These are phyloP conservation scores for Phytophthora pisi DNA, from an alignment of 352 stramenopile genomes.

Conservation along the genomic window DNA sequence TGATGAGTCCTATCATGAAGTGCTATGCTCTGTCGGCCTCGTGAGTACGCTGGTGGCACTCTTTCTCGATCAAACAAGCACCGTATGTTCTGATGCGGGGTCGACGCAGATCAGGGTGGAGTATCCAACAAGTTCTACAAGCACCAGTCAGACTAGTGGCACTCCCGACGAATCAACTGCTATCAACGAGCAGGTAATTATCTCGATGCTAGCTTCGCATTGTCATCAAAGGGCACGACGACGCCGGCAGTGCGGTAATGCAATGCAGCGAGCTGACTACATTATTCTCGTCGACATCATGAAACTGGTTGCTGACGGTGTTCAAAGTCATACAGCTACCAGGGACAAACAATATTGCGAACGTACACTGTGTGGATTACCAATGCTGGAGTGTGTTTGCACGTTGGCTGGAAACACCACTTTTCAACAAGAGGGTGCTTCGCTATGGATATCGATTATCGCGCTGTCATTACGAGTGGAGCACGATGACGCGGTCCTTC, in stretches of 20 bases:
- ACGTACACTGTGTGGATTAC: slow-evolving; percentile 41
- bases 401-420: slow-evolving; percentile 34
- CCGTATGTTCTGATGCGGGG: slow-evolving; percentile 30
- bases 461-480: slow-evolving; percentile 38
- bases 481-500: slow-evolving; percentile 44
- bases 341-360: slow-evolving; percentile 37
- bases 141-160: slow-evolving; percentile 28
- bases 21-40: slow-evolving; percentile 47
- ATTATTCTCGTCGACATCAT: slow-evolving; percentile 51
- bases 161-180: slow-evolving; percentile 19
- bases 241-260: slow-evolving; percentile 8
- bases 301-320: slow-evolving; percentile 31
- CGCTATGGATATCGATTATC: slow-evolving; percentile 49
- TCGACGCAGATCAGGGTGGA: slow-evolving; percentile 51
- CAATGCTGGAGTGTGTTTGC: slow-evolving; percentile 56
- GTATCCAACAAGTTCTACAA: slow-evolving; percentile 55
- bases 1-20: slow-evolving; percentile 45
- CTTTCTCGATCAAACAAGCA: slow-evolving; percentile 49
- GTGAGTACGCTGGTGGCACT: slow-evolving; percentile 43
- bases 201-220: slow-evolving; percentile 55
- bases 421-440: slow-evolving; percentile 43
- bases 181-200: slow-evolving; percentile 44
- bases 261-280: slow-evolving; percentile 42
- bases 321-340: slow-evolving; percentile 1
- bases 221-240: slow-evolving; percentile 46